Conservation (phyloP, 2,329 filamentous ascomycete species). For the Juglanconis juglandina region DNA sequence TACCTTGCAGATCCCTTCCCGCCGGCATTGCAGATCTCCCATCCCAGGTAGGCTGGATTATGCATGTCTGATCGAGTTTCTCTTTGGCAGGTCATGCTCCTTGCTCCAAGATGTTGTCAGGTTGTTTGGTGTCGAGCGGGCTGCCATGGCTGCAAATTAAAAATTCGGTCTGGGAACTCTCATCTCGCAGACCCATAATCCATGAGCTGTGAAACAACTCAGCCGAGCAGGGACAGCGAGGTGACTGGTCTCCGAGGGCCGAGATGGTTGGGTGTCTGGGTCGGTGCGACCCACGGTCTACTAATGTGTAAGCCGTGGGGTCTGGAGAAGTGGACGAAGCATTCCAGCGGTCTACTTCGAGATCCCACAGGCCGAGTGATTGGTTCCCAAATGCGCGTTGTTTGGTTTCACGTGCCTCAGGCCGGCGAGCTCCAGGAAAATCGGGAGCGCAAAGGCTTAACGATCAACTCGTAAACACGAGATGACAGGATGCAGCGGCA, state of each 20-base stretch:
- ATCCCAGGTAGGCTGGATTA: not conserved
- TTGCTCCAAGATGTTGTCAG: no score
- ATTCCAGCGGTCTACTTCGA: not conserved
- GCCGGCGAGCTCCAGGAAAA: not conserved
- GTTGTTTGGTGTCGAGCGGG: not conserved
- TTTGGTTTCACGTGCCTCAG: conserved; percentile 12
- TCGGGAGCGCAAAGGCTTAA: conserved; percentile 1
- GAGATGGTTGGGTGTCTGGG: not conserved
- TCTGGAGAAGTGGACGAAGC: not conserved
- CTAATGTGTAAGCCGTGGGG: no score
- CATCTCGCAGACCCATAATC: not conserved
- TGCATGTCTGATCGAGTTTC: not conserved
- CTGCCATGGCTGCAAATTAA: not conserved
- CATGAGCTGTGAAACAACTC: not conserved
- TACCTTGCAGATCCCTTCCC: conserved; percentile 10
- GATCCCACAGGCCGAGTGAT: not conserved
- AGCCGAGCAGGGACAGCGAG: not conserved
- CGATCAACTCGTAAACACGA: not conserved
- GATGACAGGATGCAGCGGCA: conserved; percentile 2
- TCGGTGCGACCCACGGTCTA: not conserved
- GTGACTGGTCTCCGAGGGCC: not conserved
- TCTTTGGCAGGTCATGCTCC: no score
- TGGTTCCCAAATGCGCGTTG: not conserved
- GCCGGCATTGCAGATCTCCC: conserved; percentile 4
- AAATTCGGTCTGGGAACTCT: not conserved